Base-by-base conservation (phyloP, 1,139 yeast genomes). In the Candida albicans region DNA sequence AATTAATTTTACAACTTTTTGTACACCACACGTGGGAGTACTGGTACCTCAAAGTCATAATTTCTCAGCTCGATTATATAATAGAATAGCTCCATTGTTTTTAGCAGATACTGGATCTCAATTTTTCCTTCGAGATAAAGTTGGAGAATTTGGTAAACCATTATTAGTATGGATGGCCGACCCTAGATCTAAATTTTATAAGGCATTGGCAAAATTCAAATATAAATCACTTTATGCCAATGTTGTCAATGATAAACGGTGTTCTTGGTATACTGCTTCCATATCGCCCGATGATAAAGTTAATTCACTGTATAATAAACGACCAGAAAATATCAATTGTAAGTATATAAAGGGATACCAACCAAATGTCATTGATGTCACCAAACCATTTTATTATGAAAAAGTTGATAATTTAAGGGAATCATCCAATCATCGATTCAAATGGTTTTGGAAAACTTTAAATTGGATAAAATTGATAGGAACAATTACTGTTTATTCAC, bases 11-110 rank as follows among this genome's bases (percentile, higher is more conserved):
- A 77, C 86, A 8, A 81, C 93, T 1, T 84, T 88, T 55, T 86
- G 93, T 54, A 71, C 89, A 1, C 96, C 96, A 1, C 96, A 88
- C 61, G 87, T 87, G 1, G 96, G 96, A 2, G 86, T 78, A 1
- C 65, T 79, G 43, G 82, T 84, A 13, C 86, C 93, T 1, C 48
- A 48, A 35, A 41, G 47, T 27, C 46, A 49, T 10, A 52, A 44
- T 35, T 33, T 44, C 9, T 44, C 52, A 18, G 61, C 66, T n/a
- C 62, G 68, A 22, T 40, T 79, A 18, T 85, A 82, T 67, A 87
- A 88, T 58, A 62, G 59, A 43, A 54, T 82, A 14, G 84, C 81
- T 1, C 88, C 95, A 0, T 64, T 68, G 47, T 62, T 84, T 37
- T 65, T 88, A 57, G 89, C 90, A 5, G 77, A 79, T 43, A 79